A percentile compares a stretch with the other conserved stretches of the same genome.
These are phyloP conservation scores for Salvia rosmarinus DNA, from an alignment of 257 asterid species.

Conservation along the genomic window DNA sequence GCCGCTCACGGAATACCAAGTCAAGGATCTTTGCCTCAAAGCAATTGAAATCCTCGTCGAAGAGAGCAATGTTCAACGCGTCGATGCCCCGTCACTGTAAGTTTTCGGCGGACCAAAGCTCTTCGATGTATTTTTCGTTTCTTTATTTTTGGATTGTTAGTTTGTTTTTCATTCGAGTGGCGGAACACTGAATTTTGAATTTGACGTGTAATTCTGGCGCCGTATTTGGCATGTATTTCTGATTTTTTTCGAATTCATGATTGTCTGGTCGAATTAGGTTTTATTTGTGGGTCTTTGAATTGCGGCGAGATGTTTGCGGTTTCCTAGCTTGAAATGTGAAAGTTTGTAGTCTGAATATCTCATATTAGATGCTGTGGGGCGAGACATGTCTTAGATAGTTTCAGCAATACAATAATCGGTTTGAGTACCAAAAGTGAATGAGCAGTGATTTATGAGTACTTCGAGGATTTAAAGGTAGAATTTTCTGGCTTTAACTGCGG, in stretches of 20 bases:
- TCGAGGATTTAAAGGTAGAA: not conserved
- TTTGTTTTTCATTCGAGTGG: conserved; percentile 12
- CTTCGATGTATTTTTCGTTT: not conserved
- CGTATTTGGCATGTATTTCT: conserved; percentile 1
- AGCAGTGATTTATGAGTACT: not conserved
- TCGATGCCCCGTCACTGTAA: conserved; percentile 89
- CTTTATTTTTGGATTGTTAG: not conserved
- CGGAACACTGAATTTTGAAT: not conserved
- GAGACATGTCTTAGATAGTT: conserved; percentile 2
- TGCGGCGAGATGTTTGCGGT: conserved; percentile 21
- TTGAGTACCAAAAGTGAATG: not conserved
- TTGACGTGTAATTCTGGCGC: conserved; percentile 2
- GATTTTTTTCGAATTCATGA: conserved; percentile 11
- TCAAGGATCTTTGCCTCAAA: conserved; percentile 79
- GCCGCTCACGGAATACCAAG: conserved; percentile 83
- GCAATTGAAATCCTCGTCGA: conserved; percentile 97
- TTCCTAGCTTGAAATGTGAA: not conserved
- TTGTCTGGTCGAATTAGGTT: conserved; percentile 27
- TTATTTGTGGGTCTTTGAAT: conserved; percentile 13
- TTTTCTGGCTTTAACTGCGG: not conserved
- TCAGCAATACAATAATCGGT: not conserved
- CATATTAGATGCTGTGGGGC: conserved; percentile 12
- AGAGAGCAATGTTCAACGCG: conserved; percentile 95
- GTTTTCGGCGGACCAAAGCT: conserved; percentile 14
- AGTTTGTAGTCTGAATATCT: not conserved